phyloP scores from a whole-genome alignment of 441 rosid species.

The Dalechampia spathulata region DNA sequence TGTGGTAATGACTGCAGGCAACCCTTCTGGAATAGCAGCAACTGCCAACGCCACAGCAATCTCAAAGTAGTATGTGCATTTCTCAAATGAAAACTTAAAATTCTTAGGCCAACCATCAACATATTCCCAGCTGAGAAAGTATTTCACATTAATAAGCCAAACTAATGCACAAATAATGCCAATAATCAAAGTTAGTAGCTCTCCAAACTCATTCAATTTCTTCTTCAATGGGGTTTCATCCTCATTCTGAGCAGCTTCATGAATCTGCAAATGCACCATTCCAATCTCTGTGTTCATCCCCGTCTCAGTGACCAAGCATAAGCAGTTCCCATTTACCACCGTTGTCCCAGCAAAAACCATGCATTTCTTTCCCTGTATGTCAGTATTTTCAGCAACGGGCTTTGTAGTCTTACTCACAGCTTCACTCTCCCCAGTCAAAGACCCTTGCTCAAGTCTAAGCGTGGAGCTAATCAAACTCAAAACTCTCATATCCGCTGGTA shows the following conservation, averaged over 20 bases:
- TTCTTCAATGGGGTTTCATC: conserved; percentile 86
- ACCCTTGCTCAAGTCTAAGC: conserved; percentile 73
- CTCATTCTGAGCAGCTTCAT: conserved; percentile 68
- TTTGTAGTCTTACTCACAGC: conserved; percentile 70
- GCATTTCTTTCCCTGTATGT: conserved; percentile 82
- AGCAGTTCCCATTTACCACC: conserved; percentile 70
- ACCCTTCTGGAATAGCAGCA: conserved; percentile 85
- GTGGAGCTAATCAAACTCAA: conserved; percentile 73
- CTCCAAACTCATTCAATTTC: conserved; percentile 83
- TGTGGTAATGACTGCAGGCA: conserved; percentile 87
- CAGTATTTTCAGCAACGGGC: conserved; percentile 52
- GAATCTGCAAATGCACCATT: conserved; percentile 80
- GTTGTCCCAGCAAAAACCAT: conserved; percentile 84
- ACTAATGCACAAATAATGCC: conserved; percentile 63
- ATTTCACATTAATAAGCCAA: conserved; percentile 84
- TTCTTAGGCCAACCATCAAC: conserved; percentile 77
- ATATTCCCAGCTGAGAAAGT: conserved; percentile 81
- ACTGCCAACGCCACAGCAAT: conserved; percentile 88
- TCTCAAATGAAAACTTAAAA: conserved; percentile 84
- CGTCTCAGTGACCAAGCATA: conserved; percentile 61
- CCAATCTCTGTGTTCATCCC: conserved; percentile 89
- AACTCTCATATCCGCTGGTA: conserved; percentile 86
- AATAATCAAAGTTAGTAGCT: conserved; percentile 65
- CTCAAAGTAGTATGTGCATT: conserved; percentile 91
- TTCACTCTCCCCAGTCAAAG: conserved; percentile 92